A percentile compares a stretch with the other conserved stretches of the same genome.
Conservation (phyloP, 805 yeast species). For the Kodamaea laetipori region DNA sequence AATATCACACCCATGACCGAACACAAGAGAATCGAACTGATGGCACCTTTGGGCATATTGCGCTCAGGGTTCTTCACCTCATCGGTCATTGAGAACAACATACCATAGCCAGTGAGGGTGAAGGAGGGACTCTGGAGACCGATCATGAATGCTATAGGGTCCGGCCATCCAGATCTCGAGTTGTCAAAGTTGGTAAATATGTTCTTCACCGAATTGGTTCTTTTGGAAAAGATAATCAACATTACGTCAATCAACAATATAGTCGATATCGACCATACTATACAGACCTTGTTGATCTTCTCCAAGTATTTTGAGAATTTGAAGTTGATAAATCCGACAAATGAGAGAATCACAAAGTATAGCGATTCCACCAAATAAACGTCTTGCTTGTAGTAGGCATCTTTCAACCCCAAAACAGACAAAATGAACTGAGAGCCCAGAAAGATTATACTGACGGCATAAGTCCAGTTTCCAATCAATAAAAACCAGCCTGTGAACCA, state of each 20-base stretch:
- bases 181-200: constrained; percentile 71
- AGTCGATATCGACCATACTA: constrained; percentile 75
- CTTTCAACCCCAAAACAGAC: constrained; percentile 63
- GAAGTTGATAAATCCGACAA: constrained; percentile 66
- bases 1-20: constrained; percentile 71
- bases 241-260: constrained; percentile 67
- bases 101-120: constrained; percentile 81
- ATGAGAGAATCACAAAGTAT: constrained; percentile 54
- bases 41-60: constrained; percentile 73
- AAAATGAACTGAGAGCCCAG: constrained; percentile 76
- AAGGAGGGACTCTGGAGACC: constrained; percentile 80
- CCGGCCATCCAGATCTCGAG: constrained; percentile 75
- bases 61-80: constrained; percentile 77
- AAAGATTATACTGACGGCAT: constrained; percentile 70
- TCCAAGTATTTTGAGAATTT: constrained; percentile 63
- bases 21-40: constrained; percentile 64
- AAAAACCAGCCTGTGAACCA: constrained; percentile 83
- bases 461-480: constrained; percentile 75
- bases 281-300: constrained; percentile 63
- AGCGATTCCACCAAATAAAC: constrained; percentile 56
- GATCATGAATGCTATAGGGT: constrained; percentile 66
- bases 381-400: constrained; percentile 60
- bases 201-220: constrained; percentile 58
- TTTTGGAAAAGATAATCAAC: constrained; percentile 56
- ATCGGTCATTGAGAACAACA: constrained; percentile 79